phyloP scores from a whole-genome alignment of 2,329 filamentous ascomycete species.

The Diaporthe sp. region DNA sequence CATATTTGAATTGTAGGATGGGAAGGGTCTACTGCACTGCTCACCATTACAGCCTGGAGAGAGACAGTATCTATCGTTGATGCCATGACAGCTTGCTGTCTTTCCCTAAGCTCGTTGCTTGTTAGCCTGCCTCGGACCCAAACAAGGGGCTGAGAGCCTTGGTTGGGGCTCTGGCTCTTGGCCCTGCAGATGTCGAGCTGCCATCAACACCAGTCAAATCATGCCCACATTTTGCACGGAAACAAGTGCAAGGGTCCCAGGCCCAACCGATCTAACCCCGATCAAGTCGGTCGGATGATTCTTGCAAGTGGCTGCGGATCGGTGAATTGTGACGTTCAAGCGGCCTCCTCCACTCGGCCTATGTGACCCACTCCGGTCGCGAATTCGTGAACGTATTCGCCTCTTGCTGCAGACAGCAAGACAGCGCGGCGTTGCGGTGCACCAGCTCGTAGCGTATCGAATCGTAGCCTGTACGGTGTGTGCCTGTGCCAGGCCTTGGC shows the following conservation, averaged over 20 bases:
- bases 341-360: constrained; percentile 4
- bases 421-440: neutral
- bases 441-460: neutral
- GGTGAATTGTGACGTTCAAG: constrained; percentile 10
- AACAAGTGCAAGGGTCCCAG: constrained; percentile 16
- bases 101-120: neutral
- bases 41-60: neutral
- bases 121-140: neutral
- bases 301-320: constrained; percentile 18
- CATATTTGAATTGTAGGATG: neutral
- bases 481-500: constrained; percentile 3
- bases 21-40: neutral
- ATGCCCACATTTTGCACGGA: constrained; percentile 4
- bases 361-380: constrained; percentile 5
- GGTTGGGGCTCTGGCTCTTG: neutral
- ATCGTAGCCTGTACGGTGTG: neutral
- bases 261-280: constrained; percentile 18
- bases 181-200: constrained; percentile 26
- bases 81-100: neutral
- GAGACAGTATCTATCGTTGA: neutral
- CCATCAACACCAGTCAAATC: constrained; percentile 15
- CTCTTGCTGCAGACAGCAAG: neutral
- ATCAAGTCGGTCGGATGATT: constrained; percentile 24
- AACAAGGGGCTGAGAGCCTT: neutral
- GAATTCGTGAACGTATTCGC: constrained; percentile 21